These are phyloP conservation scores for Actinomucor elegans DNA, from an alignment of 371 early-diverging fungal genomes.

Conservation along the genomic window DNA sequence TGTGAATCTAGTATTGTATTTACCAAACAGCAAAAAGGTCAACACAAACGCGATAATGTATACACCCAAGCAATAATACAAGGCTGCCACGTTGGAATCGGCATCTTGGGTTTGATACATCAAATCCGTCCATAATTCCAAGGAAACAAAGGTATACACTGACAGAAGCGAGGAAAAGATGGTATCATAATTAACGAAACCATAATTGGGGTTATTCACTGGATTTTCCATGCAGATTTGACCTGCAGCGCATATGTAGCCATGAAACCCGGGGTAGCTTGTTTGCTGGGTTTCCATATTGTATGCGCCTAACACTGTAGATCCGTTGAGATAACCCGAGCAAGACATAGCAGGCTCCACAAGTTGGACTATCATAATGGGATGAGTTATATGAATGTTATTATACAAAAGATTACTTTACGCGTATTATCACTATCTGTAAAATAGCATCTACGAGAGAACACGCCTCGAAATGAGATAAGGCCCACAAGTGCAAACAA, in stretches of 20 bases:
- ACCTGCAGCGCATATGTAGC: slow-evolving; percentile 40
- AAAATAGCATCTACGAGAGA: slow-evolving; percentile 51
- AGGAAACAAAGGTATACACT: slow-evolving; percentile 53
- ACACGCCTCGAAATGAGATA: slow-evolving; percentile 53
- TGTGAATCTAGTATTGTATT: background rate
- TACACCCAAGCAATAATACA: slow-evolving; percentile 54
- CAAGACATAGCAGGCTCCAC: slow-evolving; percentile 52
- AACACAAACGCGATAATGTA: slow-evolving; percentile 57
- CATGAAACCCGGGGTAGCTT: slow-evolving; percentile 34
- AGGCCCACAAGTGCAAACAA: slow-evolving; percentile 58
- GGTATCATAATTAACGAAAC: slow-evolving; percentile 54
- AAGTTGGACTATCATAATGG: slow-evolving; percentile 26
- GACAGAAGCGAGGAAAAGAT: slow-evolving; percentile 50
- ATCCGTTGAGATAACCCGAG: slow-evolving; percentile 55
- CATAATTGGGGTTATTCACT: slow-evolving; percentile 42
- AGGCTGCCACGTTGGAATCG: slow-evolving; percentile 45
- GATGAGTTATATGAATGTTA: background rate
- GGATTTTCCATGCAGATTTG: slow-evolving; percentile 53
- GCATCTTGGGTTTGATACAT: slow-evolving; percentile 58
- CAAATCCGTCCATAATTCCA: slow-evolving; percentile 61
- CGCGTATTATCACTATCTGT: slow-evolving; percentile 21
- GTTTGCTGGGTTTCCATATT: slow-evolving; percentile 33
- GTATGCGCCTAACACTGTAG: slow-evolving; percentile 40
- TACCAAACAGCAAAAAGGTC: slow-evolving; percentile 59
- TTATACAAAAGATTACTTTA: slow-evolving; percentile 19